Base-by-base conservation (phyloP, 176 grass and related monocot genomes). In the Ensete glaucum region DNA sequence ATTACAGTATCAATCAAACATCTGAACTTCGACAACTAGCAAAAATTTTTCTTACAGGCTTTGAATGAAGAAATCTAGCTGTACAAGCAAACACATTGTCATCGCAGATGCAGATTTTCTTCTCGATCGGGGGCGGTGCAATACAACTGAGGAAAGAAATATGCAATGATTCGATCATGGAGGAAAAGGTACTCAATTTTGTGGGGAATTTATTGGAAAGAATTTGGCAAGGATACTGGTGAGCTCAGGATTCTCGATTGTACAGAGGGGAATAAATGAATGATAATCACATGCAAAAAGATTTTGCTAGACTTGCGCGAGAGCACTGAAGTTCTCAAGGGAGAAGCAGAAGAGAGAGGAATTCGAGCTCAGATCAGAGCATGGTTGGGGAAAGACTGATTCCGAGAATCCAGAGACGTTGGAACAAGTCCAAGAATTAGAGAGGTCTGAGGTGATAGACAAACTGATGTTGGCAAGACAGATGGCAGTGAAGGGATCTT, bases 321-420 rank as follows among this genome's bases (percentile, higher is more conserved):
- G 64, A 64, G 84, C 69, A 64, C 15, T 87, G 72, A 87, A 98
- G 48, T 81, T 89, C 52, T 43, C 9, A 63, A 69, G 2, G 15
- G 88, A 70, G 34, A 88, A 89, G 78, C 87, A 98, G 58, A 88
- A 89, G 6, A 83, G 76, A 43, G 94, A 89, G 50, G 94, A 82
- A 65, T 88, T 91, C 14, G 75, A 81, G 65, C 62, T 90, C 20
- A 98, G 84, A 27, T 93, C 86, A 14, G 58, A 50, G 80, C 95
- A 98, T 55, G 95, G 88, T 74, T 93, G 53, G 3, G 95, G 95
- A 59, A 64, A 80, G 1, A 98, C 95, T 7, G n/a, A 76, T 64
- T 93, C 88, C 1, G 90, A 89, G 58, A 83, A 98, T 69, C 95
- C 95, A 50, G 80, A 89, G 60, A 98, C 73, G 27, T 93, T 81